Conservation (phyloP, 345 rosid species). For the Tarenaya hassleriana region DNA sequence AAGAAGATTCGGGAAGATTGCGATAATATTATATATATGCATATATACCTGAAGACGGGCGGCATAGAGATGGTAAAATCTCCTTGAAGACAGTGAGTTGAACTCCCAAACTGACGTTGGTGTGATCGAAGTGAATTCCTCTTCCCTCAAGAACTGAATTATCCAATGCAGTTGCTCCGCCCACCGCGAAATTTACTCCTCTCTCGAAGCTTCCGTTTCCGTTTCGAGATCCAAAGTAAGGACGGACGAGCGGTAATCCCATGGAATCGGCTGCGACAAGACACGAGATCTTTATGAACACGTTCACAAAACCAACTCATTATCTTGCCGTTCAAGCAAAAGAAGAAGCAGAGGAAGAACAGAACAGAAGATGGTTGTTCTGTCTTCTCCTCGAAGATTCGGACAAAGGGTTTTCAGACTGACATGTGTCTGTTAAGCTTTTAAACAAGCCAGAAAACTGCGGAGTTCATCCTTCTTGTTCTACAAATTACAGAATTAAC, state of each 20-base stretch:
- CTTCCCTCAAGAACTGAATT: conserved; percentile 12
- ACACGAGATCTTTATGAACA: neutral
- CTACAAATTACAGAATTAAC: no score
- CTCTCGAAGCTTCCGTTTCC: neutral
- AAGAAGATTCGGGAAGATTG: no score
- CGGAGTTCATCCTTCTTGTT: no score
- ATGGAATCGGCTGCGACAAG: conserved; percentile 26
- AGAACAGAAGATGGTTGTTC: no score
- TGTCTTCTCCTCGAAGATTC: no score
- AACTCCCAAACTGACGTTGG: conserved; percentile 24
- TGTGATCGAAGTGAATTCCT: conserved; percentile 7
- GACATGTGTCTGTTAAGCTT: no score
- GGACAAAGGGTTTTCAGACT: no score
- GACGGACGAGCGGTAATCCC: conserved; percentile 27
- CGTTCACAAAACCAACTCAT: neutral
- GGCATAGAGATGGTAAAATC: conserved; percentile 28
- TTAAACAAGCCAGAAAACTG: no score
- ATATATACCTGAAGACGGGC: conserved; percentile 31
- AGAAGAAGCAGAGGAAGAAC: no score
- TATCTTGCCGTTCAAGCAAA: neutral
- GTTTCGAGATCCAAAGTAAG: conserved; percentile 20
- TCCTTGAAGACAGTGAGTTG: conserved; percentile 29
- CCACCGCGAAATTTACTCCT: conserved; percentile 41
- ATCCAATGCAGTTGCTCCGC: conserved; percentile 34
- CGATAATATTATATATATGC: no score